phyloP scores from a whole-genome alignment of 2,329 filamentous ascomycete species.

The Pseudogymnoascus sp. region DNA sequence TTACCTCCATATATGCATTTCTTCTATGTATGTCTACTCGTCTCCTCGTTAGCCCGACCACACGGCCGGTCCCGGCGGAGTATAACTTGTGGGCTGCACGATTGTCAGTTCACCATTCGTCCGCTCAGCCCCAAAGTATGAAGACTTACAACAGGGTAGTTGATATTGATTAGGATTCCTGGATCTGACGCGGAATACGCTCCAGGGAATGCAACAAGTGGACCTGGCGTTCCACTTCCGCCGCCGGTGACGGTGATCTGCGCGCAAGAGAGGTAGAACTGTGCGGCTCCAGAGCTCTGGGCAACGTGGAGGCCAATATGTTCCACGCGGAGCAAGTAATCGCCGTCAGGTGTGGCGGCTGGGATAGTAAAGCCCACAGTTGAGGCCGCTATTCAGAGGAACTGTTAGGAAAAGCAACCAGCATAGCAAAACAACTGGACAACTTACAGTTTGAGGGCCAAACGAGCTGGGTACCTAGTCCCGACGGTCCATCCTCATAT shows the following conservation, averaged over 20 bases:
- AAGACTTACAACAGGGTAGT: constrained; percentile 27
- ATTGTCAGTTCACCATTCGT: background rate
- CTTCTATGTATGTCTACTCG: background rate
- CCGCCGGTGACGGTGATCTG: constrained; percentile 35
- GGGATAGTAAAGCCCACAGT: constrained; percentile 30
- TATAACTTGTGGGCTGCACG: constrained; percentile 20
- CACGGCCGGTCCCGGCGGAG: constrained; percentile 20
- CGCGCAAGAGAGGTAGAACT: constrained; percentile 29
- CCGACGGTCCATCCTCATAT: constrained; percentile 17
- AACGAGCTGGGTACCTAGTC: constrained; percentile 15
- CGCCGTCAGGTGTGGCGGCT: constrained; percentile 28
- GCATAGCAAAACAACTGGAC: background rate
- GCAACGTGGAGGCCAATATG: constrained; percentile 25
- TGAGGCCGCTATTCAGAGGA: background rate
- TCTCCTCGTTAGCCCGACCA: constrained; percentile 12
- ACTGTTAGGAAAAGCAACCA: background rate
- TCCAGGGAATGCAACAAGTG: constrained; percentile 29
- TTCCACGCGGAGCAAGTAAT: constrained; percentile 31
- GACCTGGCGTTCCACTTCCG: constrained; percentile 30
- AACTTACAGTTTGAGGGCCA: constrained; percentile 21
- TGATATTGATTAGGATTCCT: constrained; percentile 28
- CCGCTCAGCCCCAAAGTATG: background rate
- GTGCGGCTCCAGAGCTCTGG: constrained; percentile 12
- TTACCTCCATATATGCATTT: background rate
- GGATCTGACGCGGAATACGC: constrained; percentile 30